A percentile compares a stretch with the other conserved stretches of the same genome.
Conservation (phyloP, 2,329 filamentous ascomycete species). For the Colletotrichum graminicola region DNA sequence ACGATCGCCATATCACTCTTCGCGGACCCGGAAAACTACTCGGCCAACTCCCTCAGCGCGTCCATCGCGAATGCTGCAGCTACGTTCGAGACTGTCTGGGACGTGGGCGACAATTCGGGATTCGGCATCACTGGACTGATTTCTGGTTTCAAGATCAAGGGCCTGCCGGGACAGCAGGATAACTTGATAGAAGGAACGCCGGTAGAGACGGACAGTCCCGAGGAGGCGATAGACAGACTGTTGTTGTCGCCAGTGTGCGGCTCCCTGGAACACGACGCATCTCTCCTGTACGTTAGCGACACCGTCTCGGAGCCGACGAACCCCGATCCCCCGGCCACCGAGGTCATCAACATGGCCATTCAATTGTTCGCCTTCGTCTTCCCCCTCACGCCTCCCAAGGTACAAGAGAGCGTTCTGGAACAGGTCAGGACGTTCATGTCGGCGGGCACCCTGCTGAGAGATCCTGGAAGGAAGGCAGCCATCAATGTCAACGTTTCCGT, state of each 20-base stretch:
- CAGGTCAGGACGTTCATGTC: slow-evolving; percentile 93
- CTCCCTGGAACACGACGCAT: slow-evolving; percentile 90
- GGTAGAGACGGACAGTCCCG: slow-evolving; percentile 69
- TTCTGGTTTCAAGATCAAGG: slow-evolving; percentile 78
- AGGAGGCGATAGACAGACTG: slow-evolving; percentile 73
- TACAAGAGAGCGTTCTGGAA: slow-evolving; percentile 96
- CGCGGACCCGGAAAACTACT: slow-evolving; percentile 91
- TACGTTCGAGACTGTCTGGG: slow-evolving; percentile 94
- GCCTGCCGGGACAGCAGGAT: slow-evolving; percentile 77
- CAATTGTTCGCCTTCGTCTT: slow-evolving; percentile 92
- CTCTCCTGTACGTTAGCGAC: slow-evolving; percentile 77
- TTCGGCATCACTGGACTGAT: slow-evolving; percentile 93
- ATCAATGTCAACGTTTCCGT: slow-evolving; percentile 91
- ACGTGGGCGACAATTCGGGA: slow-evolving; percentile 92
- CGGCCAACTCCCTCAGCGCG: slow-evolving; percentile 85
- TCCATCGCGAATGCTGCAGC: slow-evolving; percentile 92
- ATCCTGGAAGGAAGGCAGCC: slow-evolving; percentile 88
- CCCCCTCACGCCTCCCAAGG: slow-evolving; percentile 87
- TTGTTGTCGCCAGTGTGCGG: slow-evolving; percentile 80
- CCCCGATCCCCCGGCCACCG: slow-evolving; percentile 87
- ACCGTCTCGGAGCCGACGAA: slow-evolving; percentile 54
- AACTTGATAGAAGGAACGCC: slow-evolving; percentile 57
- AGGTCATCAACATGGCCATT: slow-evolving; percentile 94
- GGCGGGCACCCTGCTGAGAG: slow-evolving; percentile 82
- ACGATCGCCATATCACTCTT: slow-evolving; percentile 92